Conservation (phyloP, 495 filamentous ascomycete species). For the Penicillium desertorum region DNA sequence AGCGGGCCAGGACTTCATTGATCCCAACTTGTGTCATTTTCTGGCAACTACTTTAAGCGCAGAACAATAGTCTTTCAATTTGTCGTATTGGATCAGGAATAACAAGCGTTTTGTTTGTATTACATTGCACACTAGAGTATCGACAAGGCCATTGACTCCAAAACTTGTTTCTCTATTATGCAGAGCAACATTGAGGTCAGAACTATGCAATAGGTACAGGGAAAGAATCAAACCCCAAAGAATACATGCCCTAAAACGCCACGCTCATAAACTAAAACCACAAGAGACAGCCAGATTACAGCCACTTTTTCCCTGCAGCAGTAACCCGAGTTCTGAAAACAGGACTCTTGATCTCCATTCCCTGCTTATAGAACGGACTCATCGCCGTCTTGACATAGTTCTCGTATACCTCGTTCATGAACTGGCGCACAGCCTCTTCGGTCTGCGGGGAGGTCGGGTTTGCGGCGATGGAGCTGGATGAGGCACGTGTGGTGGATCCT, state of each 20-base stretch:
- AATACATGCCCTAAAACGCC: slow-evolving; percentile 23
- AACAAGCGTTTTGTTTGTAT: not conserved
- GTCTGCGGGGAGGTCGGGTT: slow-evolving; percentile 84
- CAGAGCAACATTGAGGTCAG: not conserved
- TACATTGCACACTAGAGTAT: not conserved
- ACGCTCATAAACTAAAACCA: slow-evolving; percentile 19
- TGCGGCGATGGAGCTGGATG: slow-evolving; percentile 64
- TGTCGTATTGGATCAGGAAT: not conserved
- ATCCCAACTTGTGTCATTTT: not conserved
- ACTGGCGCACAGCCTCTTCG: slow-evolving; percentile 90
- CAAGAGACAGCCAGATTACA: slow-evolving; percentile 45
- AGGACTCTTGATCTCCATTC: slow-evolving; percentile 79
- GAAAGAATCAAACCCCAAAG: slow-evolving; percentile 4
- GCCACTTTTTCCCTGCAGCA: slow-evolving; percentile 89
- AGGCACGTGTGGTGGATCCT: slow-evolving; percentile 45
- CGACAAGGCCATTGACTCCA: not conserved
- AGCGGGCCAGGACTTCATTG: not conserved
- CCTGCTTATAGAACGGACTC: slow-evolving; percentile 87
- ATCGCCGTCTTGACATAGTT: slow-evolving; percentile 94
- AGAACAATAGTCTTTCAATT: not conserved
- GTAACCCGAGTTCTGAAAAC: slow-evolving; percentile 79
- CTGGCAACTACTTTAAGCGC: not conserved
- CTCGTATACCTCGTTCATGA: slow-evolving; percentile 93
- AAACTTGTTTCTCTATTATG: slow-evolving; percentile 4
- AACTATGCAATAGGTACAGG: slow-evolving; percentile 9